These are phyloP conservation scores for Penicillium sp. DNA, from an alignment of 2,329 filamentous ascomycete species.

Conservation along the genomic window DNA sequence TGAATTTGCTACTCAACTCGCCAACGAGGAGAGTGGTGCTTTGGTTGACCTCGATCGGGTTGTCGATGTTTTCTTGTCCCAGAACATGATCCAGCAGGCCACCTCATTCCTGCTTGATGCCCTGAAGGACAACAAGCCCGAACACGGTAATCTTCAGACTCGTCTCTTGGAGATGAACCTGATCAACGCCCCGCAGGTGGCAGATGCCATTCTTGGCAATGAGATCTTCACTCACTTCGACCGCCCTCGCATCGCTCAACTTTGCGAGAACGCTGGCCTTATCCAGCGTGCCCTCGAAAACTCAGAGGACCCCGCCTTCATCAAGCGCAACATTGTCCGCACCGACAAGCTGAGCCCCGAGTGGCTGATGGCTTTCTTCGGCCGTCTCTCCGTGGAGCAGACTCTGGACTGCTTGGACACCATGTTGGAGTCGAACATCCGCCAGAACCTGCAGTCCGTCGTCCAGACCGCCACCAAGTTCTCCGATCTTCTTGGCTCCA, in stretches of 20 bases:
- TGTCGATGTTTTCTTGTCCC: slow-evolving; percentile 96
- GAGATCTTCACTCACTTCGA: slow-evolving; percentile 99
- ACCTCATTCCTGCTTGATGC: slow-evolving; percentile 98
- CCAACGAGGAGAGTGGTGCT: slow-evolving; percentile 82
- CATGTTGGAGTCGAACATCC: slow-evolving; percentile 96
- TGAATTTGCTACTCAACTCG: slow-evolving; percentile 90
- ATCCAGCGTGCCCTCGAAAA: slow-evolving; percentile 87
- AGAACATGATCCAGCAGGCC: slow-evolving; percentile 96
- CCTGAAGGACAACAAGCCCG: slow-evolving; percentile 89
- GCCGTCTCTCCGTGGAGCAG: slow-evolving; percentile 91
- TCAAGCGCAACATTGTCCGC: slow-evolving; percentile 86
- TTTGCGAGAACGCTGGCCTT: slow-evolving; percentile 92
- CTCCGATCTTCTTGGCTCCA: slow-evolving; percentile 89
- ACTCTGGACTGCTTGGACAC: slow-evolving; percentile 91
- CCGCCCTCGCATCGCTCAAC: slow-evolving; percentile 79
- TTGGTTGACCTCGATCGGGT: slow-evolving; percentile 92
- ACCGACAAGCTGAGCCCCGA: slow-evolving; percentile 86
- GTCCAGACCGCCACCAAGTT: slow-evolving; percentile 97
- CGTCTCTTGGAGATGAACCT: slow-evolving; percentile 97
- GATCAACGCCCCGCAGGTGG: slow-evolving; percentile 93
- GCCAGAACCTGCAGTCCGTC: slow-evolving; percentile 91
- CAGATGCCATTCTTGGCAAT: slow-evolving; percentile 95
- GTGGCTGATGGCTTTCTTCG: slow-evolving; percentile 91
- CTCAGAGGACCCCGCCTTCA: slow-evolving; percentile 82
- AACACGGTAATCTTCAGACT: slow-evolving; percentile 91